Evolutionary conservation across 2,329 filamentous ascomycete species (phyloP), one percentile per base, ranked within the genome.

Genomic region (Elsinoe perseae): DNA sequence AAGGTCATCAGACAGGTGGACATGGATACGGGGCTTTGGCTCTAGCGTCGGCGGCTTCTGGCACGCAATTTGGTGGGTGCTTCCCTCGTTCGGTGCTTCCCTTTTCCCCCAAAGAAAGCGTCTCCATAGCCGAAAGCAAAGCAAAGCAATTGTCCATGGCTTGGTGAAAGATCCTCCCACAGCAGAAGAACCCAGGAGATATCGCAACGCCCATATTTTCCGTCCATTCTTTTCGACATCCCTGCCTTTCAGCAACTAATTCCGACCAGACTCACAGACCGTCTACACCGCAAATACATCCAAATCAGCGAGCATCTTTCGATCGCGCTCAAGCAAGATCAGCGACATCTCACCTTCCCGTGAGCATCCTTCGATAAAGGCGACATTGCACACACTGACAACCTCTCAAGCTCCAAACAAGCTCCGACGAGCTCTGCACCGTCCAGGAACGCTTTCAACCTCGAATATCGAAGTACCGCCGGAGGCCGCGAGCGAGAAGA

Each of bases 51-150:
- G 48, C 25, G 32, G 48, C 25, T 50, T 50, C 44, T 50, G 44
- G 48, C 48, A 52, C 32, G 48, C 48, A 52, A 52, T 52, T 38
- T 52, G 48, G 48, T 52, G 20, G 28, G 48, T 50, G n/a, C n/a
- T n/a, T n/a, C n/a, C n/a, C n/a, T n/a, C n/a, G n/a, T 36, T 36
- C 32, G 32, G 32, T 36, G 32, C 18, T 25, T 48, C 40, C 21
- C 40, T 43, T 34, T 34, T 18, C 25, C 44, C 28, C 44, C 44
- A 18, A 18, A 34, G 28, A 50, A 30, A 30, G 44, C 23, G 16
- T 36, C 30, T 36, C 48, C 30, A 28, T 52, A 52, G 48, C 32
- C 48, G 48, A 50, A 50, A 30, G 44, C 25, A 34, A 50, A 50
- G 44, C 44, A 52, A 52, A 36, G 48, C 48, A 38, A 20, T 14